phyloP scores from a whole-genome alignment of 1,284 basidiomycete genomes.

The Malassezia caprae region DNA sequence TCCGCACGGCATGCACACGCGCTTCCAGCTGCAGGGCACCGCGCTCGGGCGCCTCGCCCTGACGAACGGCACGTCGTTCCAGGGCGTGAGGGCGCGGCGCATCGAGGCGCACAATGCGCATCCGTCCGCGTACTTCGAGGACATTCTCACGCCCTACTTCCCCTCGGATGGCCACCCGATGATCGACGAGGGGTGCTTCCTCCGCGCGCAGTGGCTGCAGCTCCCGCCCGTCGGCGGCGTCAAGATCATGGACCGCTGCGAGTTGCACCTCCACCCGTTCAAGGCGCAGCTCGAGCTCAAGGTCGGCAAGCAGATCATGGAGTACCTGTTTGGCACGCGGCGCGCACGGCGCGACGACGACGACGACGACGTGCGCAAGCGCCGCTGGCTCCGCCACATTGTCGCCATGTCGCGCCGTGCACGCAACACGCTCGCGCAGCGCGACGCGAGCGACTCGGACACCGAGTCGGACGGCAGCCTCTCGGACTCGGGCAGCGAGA shows the following conservation, averaged over 20 bases:
- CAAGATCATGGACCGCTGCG: slow-evolving; percentile 73
- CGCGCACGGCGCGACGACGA: slow-evolving; percentile 26
- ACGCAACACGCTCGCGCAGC: neutral
- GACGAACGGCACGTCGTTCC: slow-evolving; percentile 77
- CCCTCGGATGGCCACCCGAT: slow-evolving; percentile 28
- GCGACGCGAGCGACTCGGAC: neutral
- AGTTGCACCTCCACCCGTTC: slow-evolving; percentile 67
- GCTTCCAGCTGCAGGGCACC: slow-evolving; percentile 69
- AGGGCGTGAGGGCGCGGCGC: slow-evolving; percentile 66
- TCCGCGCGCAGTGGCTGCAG: slow-evolving; percentile 37
- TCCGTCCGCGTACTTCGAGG: slow-evolving; percentile 71
- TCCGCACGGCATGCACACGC: slow-evolving; percentile 62
- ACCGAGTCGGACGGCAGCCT: neutral
- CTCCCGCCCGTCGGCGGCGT: slow-evolving; percentile 75
- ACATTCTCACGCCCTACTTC: slow-evolving; percentile 65
- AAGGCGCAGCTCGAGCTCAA: slow-evolving; percentile 66
- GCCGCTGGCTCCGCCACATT: slow-evolving; percentile 3
- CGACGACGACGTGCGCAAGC: slow-evolving; percentile 16
- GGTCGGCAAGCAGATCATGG: slow-evolving; percentile 72
- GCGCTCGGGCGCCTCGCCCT: slow-evolving; percentile 76
- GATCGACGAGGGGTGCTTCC: slow-evolving; percentile 33
- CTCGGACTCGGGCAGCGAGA: neutral
- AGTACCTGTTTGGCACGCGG: slow-evolving; percentile 63
- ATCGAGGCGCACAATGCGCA: slow-evolving; percentile 76
- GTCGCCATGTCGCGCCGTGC: neutral